A percentile compares a stretch with the other conserved stretches of the same genome.
These are phyloP conservation scores for Candida adriatica DNA, from an alignment of 805 yeast genomes.

Conservation along the genomic window DNA sequence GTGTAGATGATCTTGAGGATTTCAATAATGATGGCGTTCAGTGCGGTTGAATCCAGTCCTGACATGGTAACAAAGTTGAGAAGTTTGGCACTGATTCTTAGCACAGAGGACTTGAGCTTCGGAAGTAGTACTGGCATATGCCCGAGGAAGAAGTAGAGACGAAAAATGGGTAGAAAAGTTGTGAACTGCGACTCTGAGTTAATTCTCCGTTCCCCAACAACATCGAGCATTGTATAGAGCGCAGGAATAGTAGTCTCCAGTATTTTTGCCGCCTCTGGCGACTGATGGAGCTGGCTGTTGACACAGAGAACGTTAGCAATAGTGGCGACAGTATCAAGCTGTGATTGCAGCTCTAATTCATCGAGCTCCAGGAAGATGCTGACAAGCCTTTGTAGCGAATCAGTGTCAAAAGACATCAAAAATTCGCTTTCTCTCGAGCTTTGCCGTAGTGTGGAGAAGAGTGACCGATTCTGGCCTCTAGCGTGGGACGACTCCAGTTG, in stretches of 20 bases:
- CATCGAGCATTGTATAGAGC: constrained; percentile 13
- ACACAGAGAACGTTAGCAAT: constrained; percentile 18
- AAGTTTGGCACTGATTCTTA: constrained; percentile 19
- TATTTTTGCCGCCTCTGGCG: neutral
- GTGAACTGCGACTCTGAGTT: constrained; percentile 20
- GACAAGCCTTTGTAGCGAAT: constrained; percentile 8
- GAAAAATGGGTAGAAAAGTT: constrained; percentile 22
- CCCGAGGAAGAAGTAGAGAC: constrained; percentile 19
- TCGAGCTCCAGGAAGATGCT: constrained; percentile 6
- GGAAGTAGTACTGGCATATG: constrained; percentile 12
- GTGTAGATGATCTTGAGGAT: constrained; percentile 23
- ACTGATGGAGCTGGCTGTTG: constrained; percentile 13
- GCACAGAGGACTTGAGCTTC: constrained; percentile 9
- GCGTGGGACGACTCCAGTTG: constrained; percentile 4
- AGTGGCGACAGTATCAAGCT: constrained; percentile 16
- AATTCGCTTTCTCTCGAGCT: constrained; percentile 14
- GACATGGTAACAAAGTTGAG: constrained; percentile 22
- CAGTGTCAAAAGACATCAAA: constrained; percentile 10
- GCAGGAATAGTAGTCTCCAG: constrained; percentile 8
- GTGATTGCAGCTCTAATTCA: constrained; percentile 6
- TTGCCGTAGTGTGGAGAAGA: constrained; percentile 10
- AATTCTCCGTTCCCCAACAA: constrained; percentile 21
- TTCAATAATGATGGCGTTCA: constrained; percentile 22
- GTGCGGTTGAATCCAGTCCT: constrained; percentile 13
- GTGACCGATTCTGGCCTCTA: no score